Evolutionary conservation across 2,329 filamentous ascomycete species (phyloP), one percentile per base, ranked within the genome.

Genomic region (Cytospora piceae): DNA sequence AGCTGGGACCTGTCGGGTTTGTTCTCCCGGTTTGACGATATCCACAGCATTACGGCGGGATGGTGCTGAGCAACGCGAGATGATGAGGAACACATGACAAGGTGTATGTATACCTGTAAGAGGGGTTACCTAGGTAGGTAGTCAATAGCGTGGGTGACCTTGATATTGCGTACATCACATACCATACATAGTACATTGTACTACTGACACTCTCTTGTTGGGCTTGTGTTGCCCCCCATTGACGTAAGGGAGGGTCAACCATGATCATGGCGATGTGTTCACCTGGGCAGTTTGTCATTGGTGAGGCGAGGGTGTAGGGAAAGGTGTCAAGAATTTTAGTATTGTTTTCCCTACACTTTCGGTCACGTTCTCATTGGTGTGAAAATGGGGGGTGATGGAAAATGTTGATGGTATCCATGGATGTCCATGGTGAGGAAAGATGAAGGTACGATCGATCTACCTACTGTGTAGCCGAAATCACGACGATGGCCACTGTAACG

Each of bases 1-100:
- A 24, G 42, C 29, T 34, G 42, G 51, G 39, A 60, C 53, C 57
- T 52, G 39, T 53, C 63, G 63, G 63, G 58, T 24, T 29, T 27
- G 60, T 55, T 2, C 22, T 22, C 37, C 29, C 52, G 52, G n/a
- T 49, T 49, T 49, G 46, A 49, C 46, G 17, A 49, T 56, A 39
- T 32, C 34, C 34, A 55, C 51, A 54, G 24, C 34, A 61, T 12
- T 32, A 60, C 58, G n/a, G n/a, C 42, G n/a, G 37, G 51, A 31
- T 53, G 49, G 11, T 31, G 59, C 29, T 22, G 52, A 27, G 53
- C 29, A 56, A 56, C 59, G 39, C 51, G 59, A 61, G 34, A 61
- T 54, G 59, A 61, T 54, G 59, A 61, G n/a, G 58, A 29, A 22
- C n/a, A 31, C 7, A 22, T 29, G 46, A 29, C 39, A n/a, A 12